Evolutionary conservation across 2,329 filamentous ascomycete genomes (phyloP).

Genomic region (Fusarium phyllophilum): DNA sequence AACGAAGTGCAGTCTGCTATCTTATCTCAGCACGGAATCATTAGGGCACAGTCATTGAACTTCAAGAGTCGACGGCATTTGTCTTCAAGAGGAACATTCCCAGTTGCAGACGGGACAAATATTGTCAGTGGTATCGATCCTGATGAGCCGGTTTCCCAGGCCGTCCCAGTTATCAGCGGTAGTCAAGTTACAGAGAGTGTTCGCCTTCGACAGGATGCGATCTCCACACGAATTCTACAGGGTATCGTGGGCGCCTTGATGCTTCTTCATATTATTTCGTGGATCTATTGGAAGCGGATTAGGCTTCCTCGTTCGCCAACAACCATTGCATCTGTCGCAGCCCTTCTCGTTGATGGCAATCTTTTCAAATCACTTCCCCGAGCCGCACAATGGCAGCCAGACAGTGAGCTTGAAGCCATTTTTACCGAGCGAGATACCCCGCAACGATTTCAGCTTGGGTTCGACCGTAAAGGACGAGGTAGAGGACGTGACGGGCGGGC

Average conservation of each 20-base stretch:
- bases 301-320: conserved; percentile 46
- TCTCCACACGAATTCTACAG: conserved; percentile 50
- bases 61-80: conserved; percentile 41
- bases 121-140: conserved; percentile 41
- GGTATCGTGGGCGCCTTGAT: conserved; percentile 46
- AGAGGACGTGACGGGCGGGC: conserved; percentile 25
- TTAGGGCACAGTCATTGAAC: conserved; percentile 50
- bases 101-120: conserved; percentile 22
- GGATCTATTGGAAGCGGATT: conserved; percentile 43
- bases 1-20: conserved; percentile 47
- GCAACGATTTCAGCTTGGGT: conserved; percentile 35
- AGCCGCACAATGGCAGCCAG: conserved; percentile 41
- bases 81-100: conserved; percentile 31
- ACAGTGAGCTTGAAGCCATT: conserved; percentile 27
- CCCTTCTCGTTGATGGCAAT: conserved; percentile 52
- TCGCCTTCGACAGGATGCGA: conserved; percentile 44
- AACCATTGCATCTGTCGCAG: conserved; percentile 51
- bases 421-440: conserved; percentile 25
- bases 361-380: conserved; percentile 43
- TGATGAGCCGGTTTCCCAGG: conserved; percentile 36
- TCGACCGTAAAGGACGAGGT: conserved; percentile 19
- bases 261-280: conserved; percentile 41
- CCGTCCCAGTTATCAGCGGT: conserved; percentile 37
- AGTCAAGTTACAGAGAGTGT: conserved; percentile 24
- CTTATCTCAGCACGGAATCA: conserved; percentile 49